phyloP scores from a whole-genome alignment of 2,329 filamentous ascomycete species.

The Alternaria rosae region DNA sequence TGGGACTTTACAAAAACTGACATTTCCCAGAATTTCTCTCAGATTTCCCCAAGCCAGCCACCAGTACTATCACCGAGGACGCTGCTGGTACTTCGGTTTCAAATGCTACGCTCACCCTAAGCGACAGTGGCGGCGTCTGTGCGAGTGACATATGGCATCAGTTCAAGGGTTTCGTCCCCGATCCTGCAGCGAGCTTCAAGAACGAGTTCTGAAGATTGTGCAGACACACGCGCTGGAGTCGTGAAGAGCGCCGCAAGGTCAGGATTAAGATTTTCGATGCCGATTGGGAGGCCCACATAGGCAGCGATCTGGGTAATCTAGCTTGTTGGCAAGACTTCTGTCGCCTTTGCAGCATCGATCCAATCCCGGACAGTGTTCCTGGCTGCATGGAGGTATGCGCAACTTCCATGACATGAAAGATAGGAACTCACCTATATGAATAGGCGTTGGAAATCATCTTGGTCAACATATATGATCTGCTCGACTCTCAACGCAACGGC shows the following conservation, averaged over 20 bases:
- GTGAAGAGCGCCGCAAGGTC: neutral
- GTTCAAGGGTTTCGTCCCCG: neutral
- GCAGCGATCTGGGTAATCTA: conserved; percentile 7
- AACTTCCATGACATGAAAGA: too few species aligned
- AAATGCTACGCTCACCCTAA: neutral
- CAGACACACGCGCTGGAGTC: conserved; percentile 14
- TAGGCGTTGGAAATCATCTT: too few species aligned
- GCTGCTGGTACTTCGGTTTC: neutral
- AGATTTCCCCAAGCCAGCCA: neutral
- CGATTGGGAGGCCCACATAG: conserved; percentile 16
- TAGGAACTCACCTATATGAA: too few species aligned
- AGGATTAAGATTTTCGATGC: conserved; percentile 9
- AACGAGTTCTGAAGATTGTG: conserved; percentile 23
- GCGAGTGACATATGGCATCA: neutral
- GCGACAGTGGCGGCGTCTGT: neutral
- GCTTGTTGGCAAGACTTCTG: conserved; percentile 18
- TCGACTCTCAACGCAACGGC: neutral
- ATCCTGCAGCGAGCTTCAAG: conserved; percentile 10
- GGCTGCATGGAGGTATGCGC: conserved; percentile 4
- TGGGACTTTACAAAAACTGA: neutral
- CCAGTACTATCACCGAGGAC: neutral
- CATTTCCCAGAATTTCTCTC: neutral
- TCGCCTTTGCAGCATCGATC: conserved; percentile 8
- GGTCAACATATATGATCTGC: neutral
- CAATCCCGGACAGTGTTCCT: conserved; percentile 3